These are phyloP conservation scores for Teunomyces funiuensis DNA, from an alignment of 805 yeast genomes.

Conservation along the genomic window DNA sequence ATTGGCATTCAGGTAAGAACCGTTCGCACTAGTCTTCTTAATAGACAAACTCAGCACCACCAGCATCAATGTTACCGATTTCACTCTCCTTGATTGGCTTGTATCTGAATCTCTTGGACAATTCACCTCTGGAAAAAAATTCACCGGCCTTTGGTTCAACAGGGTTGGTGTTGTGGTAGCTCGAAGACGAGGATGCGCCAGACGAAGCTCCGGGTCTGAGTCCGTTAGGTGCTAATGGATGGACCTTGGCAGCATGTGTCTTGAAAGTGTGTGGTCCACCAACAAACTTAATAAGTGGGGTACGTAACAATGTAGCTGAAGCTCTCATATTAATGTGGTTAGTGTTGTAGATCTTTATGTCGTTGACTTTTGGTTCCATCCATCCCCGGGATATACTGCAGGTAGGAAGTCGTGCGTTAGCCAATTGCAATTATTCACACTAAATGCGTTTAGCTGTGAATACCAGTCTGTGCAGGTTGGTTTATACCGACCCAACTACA, in stretches of 20 bases:
- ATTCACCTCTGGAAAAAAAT: constrained; percentile 55
- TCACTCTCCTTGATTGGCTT: constrained; percentile 62
- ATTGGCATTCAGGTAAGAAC: no score
- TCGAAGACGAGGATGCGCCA: constrained; percentile 11
- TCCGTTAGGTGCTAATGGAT: constrained; percentile 46
- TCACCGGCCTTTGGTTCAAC: constrained; percentile 43
- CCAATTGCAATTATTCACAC: neutral
- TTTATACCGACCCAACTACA: no score
- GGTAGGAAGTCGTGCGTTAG: neutral
- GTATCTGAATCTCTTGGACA: constrained; percentile 77
- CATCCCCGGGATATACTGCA: constrained; percentile 1
- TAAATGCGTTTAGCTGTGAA: no score
- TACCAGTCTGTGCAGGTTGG: no score
- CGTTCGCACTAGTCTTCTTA: constrained; percentile 17
- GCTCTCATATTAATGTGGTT: constrained; percentile 28
- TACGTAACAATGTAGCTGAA: constrained; percentile 33
- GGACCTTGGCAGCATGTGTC: constrained; percentile 29
- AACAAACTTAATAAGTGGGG: constrained; percentile 80
- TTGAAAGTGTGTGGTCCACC: constrained; percentile 68
- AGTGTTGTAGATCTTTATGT: neutral
- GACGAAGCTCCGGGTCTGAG: constrained; percentile 31
- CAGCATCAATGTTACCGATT: constrained; percentile 72
- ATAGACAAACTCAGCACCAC: constrained; percentile 72
- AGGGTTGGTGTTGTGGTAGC: constrained; percentile 30
- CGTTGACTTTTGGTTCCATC: neutral